Base-by-base conservation (phyloP, 495 filamentous ascomycete species). In the Stereocaulon alpinum region DNA sequence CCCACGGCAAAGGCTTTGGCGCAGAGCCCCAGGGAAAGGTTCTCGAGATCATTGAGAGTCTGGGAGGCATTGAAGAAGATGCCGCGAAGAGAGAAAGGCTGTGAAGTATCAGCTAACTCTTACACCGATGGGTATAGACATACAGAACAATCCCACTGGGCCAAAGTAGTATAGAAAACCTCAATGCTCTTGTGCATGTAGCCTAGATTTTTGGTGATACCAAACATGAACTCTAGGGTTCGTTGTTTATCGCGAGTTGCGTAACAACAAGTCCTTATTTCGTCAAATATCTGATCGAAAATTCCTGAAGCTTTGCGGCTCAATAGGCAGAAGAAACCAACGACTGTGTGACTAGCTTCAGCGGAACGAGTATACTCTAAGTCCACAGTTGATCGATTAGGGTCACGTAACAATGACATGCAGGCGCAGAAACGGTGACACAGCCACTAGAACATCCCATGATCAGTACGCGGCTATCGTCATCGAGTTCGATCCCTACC, bases 341-440 rank as follows among this genome's bases (percentile, higher is more conserved):
- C 18, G 9, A 54, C 12, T 3, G 40, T 24, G 32, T 27, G 32
- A 14, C 24, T 10, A 41, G 18, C n/a, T 54, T 40, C 40, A 12
- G 22, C 20, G 32, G 37, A 34, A 54, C 14, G 14, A 34, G 3
- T 37, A 15, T 41, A 17, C 11, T 12, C 9, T 40, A 40, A 7
- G 7, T 18, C 34, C 17, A 54, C 2, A 4, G 51, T 54, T 20
- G 20, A 54, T 40, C 40, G 11, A 30, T 54, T 40, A 24, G 34
- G 32, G 18, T 24, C 32, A 41, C 32, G 51, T 40, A 54, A 37
- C 18, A 54, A 41, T 3, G 32, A 40, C 10, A 54, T 40, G 32
- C 51, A 41, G n/a, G 51, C 51, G 17, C 34, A 54, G 51, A 54
- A 17, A 54, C 51, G 51, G 20, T 40, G 34, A 24, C 51, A 54